A percentile compares a stretch with the other conserved stretches of the same genome.
These are phyloP conservation scores for Verticillium nubilum DNA, from an alignment of 2,329 filamentous ascomycete species.

Conservation along the genomic window DNA sequence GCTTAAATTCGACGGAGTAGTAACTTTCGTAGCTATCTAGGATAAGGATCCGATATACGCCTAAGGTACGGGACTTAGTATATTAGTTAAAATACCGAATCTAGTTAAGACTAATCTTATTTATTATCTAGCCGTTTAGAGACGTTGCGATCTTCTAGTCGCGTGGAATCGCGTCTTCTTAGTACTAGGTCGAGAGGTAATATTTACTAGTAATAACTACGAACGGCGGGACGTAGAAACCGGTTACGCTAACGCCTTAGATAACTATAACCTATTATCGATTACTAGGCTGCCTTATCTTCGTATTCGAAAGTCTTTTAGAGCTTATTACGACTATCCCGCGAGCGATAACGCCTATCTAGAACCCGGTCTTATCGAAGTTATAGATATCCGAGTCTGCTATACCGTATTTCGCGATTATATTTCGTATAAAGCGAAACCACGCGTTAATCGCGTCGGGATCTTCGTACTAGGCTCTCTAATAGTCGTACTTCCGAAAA, in stretches of 20 bases:
- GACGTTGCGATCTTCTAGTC: not conserved
- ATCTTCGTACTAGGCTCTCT: slow-evolving; percentile 18
- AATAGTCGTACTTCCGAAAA: slow-evolving; percentile 15
- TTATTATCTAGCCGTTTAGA: slow-evolving; percentile 21
- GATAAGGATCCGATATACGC: slow-evolving; percentile 22
- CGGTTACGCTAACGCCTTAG: slow-evolving; percentile 4
- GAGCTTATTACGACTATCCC: slow-evolving; percentile 1
- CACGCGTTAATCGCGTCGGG: slow-evolving; percentile 13
- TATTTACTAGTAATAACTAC: not conserved
- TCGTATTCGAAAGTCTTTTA: not conserved
- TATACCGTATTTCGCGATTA: not conserved
- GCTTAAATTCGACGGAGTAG: slow-evolving; percentile 24
- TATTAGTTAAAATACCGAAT: slow-evolving; percentile 27
- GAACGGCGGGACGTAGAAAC: slow-evolving; percentile 4
- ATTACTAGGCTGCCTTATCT: slow-evolving; percentile 6
- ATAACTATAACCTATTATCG: slow-evolving; percentile 9
- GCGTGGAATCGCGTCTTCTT: not conserved
- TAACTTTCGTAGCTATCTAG: slow-evolving; percentile 30
- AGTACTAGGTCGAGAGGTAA: not conserved
- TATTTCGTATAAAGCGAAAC: slow-evolving; percentile 10
- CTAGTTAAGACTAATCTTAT: slow-evolving; percentile 26
- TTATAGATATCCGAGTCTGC: slow-evolving; percentile 6
- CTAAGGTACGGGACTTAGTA: slow-evolving; percentile 16
- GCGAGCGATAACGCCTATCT: slow-evolving; percentile 1
- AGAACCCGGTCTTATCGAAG: slow-evolving; percentile 11